These are phyloP conservation scores for Ashbya aceris DNA, from an alignment of 1,139 yeast genomes.

Conservation along the genomic window DNA sequence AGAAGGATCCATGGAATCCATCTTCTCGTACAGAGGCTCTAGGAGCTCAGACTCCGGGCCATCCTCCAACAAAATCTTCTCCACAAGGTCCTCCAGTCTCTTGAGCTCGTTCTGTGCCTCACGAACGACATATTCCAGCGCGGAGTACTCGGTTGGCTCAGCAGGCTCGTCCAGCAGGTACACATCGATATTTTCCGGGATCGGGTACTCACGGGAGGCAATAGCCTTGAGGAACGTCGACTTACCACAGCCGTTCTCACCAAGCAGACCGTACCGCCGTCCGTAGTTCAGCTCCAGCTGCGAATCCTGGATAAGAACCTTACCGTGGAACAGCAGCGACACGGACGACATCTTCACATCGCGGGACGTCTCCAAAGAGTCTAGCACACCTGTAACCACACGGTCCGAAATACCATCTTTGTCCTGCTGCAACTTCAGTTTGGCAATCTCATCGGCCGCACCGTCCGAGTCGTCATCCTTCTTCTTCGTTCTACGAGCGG, in stretches of 20 bases:
- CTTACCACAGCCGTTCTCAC: slow-evolving; percentile 99
- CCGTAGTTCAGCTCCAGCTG: slow-evolving; percentile 89
- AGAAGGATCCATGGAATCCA: slow-evolving; percentile 90
- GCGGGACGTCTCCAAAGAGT: slow-evolving; percentile 80
- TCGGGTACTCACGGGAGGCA: slow-evolving; percentile 94
- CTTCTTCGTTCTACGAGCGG: slow-evolving; percentile 48
- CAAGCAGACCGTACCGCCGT: slow-evolving; percentile 91
- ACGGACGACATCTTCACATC: slow-evolving; percentile 88
- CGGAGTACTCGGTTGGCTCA: slow-evolving; percentile 82
- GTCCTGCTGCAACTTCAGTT: slow-evolving; percentile 86
- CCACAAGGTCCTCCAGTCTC: slow-evolving; percentile 84
- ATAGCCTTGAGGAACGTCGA: slow-evolving; percentile 86
- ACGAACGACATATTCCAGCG: slow-evolving; percentile 91
- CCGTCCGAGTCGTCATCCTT: slow-evolving; percentile 39
- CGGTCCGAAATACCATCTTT: slow-evolving; percentile 92
- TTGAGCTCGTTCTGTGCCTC: slow-evolving; percentile 93
- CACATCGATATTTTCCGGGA: slow-evolving; percentile 85
- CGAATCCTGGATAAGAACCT: slow-evolving; percentile 88
- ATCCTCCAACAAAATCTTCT: slow-evolving; percentile 77
- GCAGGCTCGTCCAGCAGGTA: slow-evolving; percentile 96
- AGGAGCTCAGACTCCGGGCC: slow-evolving; percentile 88
- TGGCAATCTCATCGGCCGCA: slow-evolving; percentile 68
- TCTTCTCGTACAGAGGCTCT: slow-evolving; percentile 88
- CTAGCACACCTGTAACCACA: slow-evolving; percentile 95
- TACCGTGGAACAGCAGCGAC: slow-evolving; percentile 93